Base-by-base conservation (phyloP, 2,329 filamentous ascomycete genomes). In the Ascochyta viciae-villosae region DNA sequence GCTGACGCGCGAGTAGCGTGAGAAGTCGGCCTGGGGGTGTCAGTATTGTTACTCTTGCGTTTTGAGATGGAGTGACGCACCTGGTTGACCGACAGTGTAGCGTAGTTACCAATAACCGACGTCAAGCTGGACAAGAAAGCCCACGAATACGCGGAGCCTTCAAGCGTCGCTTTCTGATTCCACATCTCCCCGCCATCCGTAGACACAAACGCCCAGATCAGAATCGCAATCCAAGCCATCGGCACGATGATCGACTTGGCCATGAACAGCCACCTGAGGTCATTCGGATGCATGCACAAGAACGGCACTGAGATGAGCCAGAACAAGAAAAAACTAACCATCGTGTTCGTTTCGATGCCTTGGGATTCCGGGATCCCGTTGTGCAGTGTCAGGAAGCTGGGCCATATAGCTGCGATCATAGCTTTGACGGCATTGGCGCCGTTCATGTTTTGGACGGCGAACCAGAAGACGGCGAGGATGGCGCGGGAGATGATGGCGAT, bases 371-470 rank as follows among this genome's bases (percentile, higher is more conserved):
- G 80, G 4, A 87, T 78, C 24, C 76, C 72, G 61, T 88, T 87
- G 0, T 78, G 76, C 10, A 87, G 76, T 0, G 76, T 75, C 1
- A 78, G 71, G 61, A 85, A 87, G 9, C 79, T 82, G 0, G 85
- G 85, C 82, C 84, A 87, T 60, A 86, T 85, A 1, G 83, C 82
- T 7, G 78, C 78, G 13, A 85, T 64, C 73, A 84, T 83, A 39
- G 81, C 80, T 4, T 76, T 74, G 8, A 84, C 76, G 0, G 79
- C 77, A 53, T 84, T 83, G 0, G 82, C 85, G 0, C 87, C 87
- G 60, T 87, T 87, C 57, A 85, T 85, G 37, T 83, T 85, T 62
- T 89, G 86, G 42, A 89, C 87, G 0, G 86, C 85, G 49, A 89
- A 85, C 88, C 84, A 86, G 71, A 86, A 85, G 16, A 85, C 68